A percentile compares a stretch with the other conserved stretches of the same genome.
phyloP scores from a whole-genome alignment of 805 yeast species.

The Pichia nanzhaoensis region DNA sequence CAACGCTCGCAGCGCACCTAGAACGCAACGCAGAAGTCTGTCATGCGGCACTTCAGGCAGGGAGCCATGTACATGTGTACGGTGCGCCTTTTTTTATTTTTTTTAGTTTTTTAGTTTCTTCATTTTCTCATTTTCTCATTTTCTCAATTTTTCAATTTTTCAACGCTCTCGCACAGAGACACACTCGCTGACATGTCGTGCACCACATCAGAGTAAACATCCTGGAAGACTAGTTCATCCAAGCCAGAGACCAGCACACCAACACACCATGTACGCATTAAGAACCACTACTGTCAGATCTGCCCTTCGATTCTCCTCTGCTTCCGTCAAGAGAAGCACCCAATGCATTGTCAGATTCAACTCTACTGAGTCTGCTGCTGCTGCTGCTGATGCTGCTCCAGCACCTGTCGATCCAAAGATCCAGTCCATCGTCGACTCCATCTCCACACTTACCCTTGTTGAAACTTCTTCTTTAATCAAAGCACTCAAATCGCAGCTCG shows the following conservation, averaged over 20 bases:
- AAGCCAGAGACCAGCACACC: not conserved
- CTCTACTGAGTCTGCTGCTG: constrained; percentile 35
- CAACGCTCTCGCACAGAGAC: not conserved
- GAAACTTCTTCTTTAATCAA: constrained; percentile 86
- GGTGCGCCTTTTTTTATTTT: not conserved
- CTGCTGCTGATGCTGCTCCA: constrained; percentile 49
- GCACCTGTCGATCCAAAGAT: constrained; percentile 81
- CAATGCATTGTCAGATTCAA: constrained; percentile 33
- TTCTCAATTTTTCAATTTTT: not conserved
- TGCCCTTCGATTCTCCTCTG: constrained; percentile 7
- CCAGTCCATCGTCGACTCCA: constrained; percentile 78
- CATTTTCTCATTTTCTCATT: not conserved
- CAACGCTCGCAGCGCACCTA: too few relatives aligned
- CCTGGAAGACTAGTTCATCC: too few relatives aligned
- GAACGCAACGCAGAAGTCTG: too few relatives aligned
- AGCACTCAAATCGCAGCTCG: constrained; percentile 73
- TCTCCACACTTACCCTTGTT: constrained; percentile 80
- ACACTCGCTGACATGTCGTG: too few relatives aligned
- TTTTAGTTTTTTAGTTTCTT: not conserved
- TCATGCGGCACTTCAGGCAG: too few relatives aligned
- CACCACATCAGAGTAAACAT: too few relatives aligned
- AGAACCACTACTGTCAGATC: constrained; percentile 9
- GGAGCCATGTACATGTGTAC: too few relatives aligned
- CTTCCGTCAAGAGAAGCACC: not conserved
- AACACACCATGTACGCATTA: constrained; percentile 8